Percentiles rank a stretch among this genome's conserved stretches.
phyloP scores from a whole-genome alignment of 2,329 filamentous ascomycete genomes.

The Falciphora oryzae region DNA sequence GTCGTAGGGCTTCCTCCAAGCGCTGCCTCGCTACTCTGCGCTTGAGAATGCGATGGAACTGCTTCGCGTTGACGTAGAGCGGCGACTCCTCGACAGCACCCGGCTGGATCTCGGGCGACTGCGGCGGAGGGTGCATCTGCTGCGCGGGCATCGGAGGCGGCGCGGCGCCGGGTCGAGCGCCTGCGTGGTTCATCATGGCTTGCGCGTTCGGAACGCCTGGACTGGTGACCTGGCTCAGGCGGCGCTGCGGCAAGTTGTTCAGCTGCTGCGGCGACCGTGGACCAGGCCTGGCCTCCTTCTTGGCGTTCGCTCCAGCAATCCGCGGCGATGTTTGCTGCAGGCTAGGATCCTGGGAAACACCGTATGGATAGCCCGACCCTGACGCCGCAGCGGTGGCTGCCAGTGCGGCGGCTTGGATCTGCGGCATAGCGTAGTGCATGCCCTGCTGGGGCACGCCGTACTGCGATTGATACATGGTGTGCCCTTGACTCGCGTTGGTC shows the following conservation, averaged over 20 bases:
- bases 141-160: slow-evolving; percentile 59
- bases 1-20: slow-evolving; percentile 82
- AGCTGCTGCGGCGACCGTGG: slow-evolving; percentile 74
- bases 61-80: slow-evolving; percentile 96
- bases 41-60: slow-evolving; percentile 96
- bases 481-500: slow-evolving; percentile 52
- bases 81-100: slow-evolving; percentile 80
- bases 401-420: slow-evolving; percentile 88
- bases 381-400: slow-evolving; percentile 86
- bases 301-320: slow-evolving; percentile 61
- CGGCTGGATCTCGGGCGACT: slow-evolving; percentile 74
- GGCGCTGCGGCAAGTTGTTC: slow-evolving; percentile 50
- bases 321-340: slow-evolving; percentile 69
- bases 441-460: slow-evolving; percentile 67
- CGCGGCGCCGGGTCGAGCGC: slow-evolving; percentile 41
- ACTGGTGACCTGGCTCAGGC: slow-evolving; percentile 73
- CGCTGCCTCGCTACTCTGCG: slow-evolving; percentile 87
- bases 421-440: slow-evolving; percentile 80
- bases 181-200: slow-evolving; percentile 67
- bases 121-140: slow-evolving; percentile 57
- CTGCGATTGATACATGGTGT: slow-evolving; percentile 75
- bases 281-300: slow-evolving; percentile 59
- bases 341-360: slow-evolving; percentile 63
- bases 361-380: slow-evolving; percentile 67
- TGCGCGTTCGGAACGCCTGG: slow-evolving; percentile 69